These are phyloP conservation scores for Suhomyces wounanorum DNA, from an alignment of 1,139 yeast genomes.

Conservation along the genomic window DNA sequence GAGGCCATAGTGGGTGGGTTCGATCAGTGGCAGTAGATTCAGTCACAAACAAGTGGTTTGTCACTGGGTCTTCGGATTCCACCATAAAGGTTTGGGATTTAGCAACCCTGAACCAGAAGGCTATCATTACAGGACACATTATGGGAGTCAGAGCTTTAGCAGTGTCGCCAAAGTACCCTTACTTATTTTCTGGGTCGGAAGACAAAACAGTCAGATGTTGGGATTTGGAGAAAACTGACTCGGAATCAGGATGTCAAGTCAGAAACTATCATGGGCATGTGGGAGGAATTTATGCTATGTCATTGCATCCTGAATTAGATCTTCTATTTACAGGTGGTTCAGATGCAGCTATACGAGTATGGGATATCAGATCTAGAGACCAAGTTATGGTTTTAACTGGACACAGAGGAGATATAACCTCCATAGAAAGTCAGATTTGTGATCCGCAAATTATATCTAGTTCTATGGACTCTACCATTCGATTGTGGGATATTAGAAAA, in stretches of 20 bases:
- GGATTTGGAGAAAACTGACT: constrained; percentile 87
- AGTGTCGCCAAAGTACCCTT: constrained; percentile 76
- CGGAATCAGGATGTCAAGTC: constrained; percentile 53
- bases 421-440: constrained; percentile 63
- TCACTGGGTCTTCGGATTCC: constrained; percentile 85
- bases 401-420: constrained; percentile 73
- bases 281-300: constrained; percentile 83
- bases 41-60: constrained; percentile 81
- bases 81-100: constrained; percentile 93
- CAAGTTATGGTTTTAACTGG: constrained; percentile 82
- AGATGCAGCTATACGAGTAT: constrained; percentile 81
- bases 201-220: constrained; percentile 95
- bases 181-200: constrained; percentile 88
- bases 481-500: constrained; percentile 75
- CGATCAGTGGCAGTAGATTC: constrained; percentile 81
- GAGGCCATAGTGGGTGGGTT: constrained; percentile 94
- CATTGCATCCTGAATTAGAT: constrained; percentile 84
- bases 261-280: constrained; percentile 93
- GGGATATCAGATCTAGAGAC: constrained; percentile 87
- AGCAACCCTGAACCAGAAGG: constrained; percentile 66
- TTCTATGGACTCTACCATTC: constrained; percentile 81
- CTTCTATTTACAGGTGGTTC: constrained; percentile 88
- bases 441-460: constrained; percentile 88
- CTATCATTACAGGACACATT: constrained; percentile 86
- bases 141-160: constrained; percentile 84